Percentiles rank a stretch among this genome's conserved stretches.
Conservation (phyloP, 257 asterid species). For the Plantago elongata region DNA sequence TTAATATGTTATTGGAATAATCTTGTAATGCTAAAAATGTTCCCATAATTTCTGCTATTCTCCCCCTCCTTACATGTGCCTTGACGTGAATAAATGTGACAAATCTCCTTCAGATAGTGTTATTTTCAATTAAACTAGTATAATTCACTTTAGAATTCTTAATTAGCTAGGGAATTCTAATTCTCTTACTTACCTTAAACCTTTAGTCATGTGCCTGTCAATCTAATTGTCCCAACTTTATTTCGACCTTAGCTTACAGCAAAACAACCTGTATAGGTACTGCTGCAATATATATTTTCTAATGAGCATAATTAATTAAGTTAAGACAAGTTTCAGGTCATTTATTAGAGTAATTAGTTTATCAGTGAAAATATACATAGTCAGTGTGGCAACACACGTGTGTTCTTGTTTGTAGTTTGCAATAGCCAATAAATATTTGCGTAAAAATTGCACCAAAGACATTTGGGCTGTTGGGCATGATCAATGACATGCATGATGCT, state of each 20-base stretch:
- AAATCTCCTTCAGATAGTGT: neutral
- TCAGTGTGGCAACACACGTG: no score
- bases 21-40: no score
- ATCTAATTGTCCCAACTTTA: neutral
- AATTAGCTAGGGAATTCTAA: neutral
- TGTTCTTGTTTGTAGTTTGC: constrained; percentile 2
- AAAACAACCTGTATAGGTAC: neutral
- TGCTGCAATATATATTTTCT: no score
- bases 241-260: constrained; percentile 11
- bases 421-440: neutral
- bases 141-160: neutral
- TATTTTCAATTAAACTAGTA: neutral
- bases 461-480: neutral
- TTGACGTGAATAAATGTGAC: constrained; percentile 1
- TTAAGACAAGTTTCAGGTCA: constrained; percentile 12
- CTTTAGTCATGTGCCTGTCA: constrained; percentile 8
- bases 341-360: neutral
- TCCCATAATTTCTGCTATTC: constrained; percentile 13
- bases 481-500: neutral
- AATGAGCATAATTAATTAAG: neutral
- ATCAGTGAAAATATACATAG: neutral
- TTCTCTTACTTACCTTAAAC: neutral
- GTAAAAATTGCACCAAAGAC: no score
- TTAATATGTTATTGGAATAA: no score
- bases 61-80: neutral